Evolutionary conservation across 169 alveolate genomes (phyloP).

Genomic region (Plasmodium vivax): DNA sequence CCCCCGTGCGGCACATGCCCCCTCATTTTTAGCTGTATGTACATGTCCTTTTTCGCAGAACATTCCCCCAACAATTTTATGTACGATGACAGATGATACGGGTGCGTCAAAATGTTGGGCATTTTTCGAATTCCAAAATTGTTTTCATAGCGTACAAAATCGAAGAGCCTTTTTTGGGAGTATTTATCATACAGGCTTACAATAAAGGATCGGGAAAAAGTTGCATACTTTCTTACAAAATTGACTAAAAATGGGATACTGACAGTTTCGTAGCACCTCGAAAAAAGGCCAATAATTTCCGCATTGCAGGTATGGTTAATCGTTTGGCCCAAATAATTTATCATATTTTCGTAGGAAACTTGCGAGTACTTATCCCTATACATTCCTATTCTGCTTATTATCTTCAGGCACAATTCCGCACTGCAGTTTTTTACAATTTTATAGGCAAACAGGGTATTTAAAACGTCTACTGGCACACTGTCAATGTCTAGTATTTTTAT

Average conservation of each 20-base stretch:
- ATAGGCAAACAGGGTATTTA: slow-evolving; percentile 82
- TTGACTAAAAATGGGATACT: slow-evolving; percentile 87
- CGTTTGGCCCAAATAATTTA: slow-evolving; percentile 73
- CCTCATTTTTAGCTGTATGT: slow-evolving; percentile 75
- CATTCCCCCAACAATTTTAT: slow-evolving; percentile 82
- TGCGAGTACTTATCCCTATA: slow-evolving; percentile 82
- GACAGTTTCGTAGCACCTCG: slow-evolving; percentile 83
- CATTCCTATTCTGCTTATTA: slow-evolving; percentile 81
- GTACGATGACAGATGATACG: slow-evolving; percentile 81
- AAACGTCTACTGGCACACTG: slow-evolving; percentile 77
- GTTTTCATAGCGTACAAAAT: slow-evolving; percentile 79
- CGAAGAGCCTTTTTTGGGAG: slow-evolving; percentile 79
- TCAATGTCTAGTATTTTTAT: slow-evolving; percentile 81
- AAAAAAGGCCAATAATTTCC: slow-evolving; percentile 82
- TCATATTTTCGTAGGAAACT: slow-evolving; percentile 82
- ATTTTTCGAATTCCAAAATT: slow-evolving; percentile 60
- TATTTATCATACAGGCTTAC: slow-evolving; percentile 80
- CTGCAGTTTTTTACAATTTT: slow-evolving; percentile 83
- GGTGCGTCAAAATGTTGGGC: slow-evolving; percentile 81
- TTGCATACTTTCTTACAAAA: slow-evolving; percentile 84
- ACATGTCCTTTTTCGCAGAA: slow-evolving; percentile 85
- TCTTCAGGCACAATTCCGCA: slow-evolving; percentile 81
- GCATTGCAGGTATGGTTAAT: slow-evolving; percentile 78
- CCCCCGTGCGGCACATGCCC: slow-evolving; percentile 80
- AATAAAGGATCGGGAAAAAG: slow-evolving; percentile 83